These are phyloP conservation scores for Nakazawaea siamensis DNA, from an alignment of 805 yeast genomes.

Conservation along the genomic window DNA sequence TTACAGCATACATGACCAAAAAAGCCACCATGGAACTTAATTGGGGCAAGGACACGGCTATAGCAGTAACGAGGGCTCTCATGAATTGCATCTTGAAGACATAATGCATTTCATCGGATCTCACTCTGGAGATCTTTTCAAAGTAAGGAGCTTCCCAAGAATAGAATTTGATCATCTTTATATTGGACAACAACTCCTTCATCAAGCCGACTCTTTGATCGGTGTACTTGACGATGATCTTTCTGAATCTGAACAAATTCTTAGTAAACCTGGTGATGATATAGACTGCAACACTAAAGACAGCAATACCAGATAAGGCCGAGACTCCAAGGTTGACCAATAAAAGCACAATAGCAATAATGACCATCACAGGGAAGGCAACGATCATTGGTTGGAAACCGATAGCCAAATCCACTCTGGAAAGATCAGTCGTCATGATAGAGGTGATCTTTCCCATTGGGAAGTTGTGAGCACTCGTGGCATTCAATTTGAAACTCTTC, in stretches of 20 bases:
- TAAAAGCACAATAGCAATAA: conserved; percentile 28
- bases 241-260: conserved; percentile 27
- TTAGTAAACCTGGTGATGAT: conserved; percentile 27
- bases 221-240: conserved; percentile 28
- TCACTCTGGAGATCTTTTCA: conserved; percentile 24
- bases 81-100: conserved; percentile 32
- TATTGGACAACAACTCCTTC: conserved; percentile 32
- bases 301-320: conserved; percentile 32
- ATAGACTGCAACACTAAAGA: conserved; percentile 27
- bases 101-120: conserved; percentile 31
- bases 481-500: conserved; percentile 29
- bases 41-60: conserved; percentile 34
- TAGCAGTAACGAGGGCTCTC: conserved; percentile 33
- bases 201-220: conserved; percentile 32
- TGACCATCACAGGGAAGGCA: conserved; percentile 34
- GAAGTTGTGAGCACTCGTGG: conserved; percentile 25
- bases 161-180: conserved; percentile 35
- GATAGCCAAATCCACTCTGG: conserved; percentile 33
- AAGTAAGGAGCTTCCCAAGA: conserved; percentile 39
- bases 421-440: conserved; percentile 33
- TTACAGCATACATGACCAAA: conserved; percentile 32
- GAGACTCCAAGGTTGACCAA: conserved; percentile 29
- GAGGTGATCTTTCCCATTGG: conserved; percentile 32
- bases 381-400: conserved; percentile 34
- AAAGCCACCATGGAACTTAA: conserved; percentile 37